phyloP scores from a whole-genome alignment of 768 basidiomycete genomes.

The Phylloporus sp. region DNA sequence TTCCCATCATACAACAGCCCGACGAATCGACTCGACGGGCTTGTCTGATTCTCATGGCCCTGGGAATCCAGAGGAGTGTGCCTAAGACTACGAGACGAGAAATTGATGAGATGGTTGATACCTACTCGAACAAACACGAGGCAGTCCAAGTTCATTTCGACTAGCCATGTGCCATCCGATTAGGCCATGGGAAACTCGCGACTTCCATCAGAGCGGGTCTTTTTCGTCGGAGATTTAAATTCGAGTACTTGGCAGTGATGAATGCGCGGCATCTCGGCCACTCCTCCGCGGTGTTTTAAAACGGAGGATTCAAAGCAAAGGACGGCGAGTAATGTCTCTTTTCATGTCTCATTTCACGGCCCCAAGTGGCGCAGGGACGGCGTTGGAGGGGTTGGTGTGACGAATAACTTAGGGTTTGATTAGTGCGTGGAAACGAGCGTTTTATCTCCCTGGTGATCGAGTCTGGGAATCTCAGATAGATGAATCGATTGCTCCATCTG shows the following conservation, averaged over 20 bases:
- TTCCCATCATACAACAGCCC: constrained; percentile 4
- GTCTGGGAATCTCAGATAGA: constrained; percentile 19
- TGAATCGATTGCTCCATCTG: constrained; percentile 11
- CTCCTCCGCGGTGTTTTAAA: not conserved
- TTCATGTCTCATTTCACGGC: not conserved
- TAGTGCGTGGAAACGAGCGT: constrained; percentile 14
- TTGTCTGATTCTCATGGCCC: too few species aligned
- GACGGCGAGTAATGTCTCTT: too few species aligned
- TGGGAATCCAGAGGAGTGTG: constrained; percentile 1
- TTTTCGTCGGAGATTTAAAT: not conserved
- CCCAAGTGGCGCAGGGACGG: not conserved
- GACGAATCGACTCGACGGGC: too few species aligned
- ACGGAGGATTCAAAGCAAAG: too few species aligned
- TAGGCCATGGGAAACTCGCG: not conserved
- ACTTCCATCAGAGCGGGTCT: not conserved
- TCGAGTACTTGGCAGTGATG: not conserved
- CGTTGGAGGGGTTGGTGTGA: not conserved
- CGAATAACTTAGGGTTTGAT: constrained; percentile 1
- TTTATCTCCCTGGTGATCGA: constrained; percentile 23
- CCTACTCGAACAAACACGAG: constrained; percentile 19
- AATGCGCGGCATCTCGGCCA: not conserved
- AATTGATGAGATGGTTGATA: not conserved
- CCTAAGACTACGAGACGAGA: too few species aligned
- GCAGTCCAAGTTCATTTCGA: constrained; percentile 18
- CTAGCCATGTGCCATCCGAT: constrained; percentile 1